Evolutionary conservation across 805 yeast genomes (phyloP).

Genomic region (Maudiozyma saulgeensis): DNA sequence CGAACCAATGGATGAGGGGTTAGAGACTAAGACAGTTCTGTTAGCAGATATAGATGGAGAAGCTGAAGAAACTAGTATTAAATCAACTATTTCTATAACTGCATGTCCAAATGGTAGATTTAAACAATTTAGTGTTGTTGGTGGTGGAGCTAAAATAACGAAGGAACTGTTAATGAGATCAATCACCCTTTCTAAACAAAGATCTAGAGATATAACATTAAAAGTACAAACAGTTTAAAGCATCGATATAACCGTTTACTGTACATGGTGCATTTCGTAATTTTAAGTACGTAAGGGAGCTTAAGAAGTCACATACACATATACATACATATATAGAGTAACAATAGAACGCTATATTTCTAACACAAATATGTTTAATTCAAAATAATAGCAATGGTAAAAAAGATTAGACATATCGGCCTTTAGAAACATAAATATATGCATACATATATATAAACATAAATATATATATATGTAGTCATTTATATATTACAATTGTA

Average conservation of each 20-base stretch:
- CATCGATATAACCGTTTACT: too few relatives aligned
- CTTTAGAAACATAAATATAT: not conserved
- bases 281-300: too few relatives aligned
- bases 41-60: constrained; percentile 78
- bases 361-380: not conserved
- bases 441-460: not conserved
- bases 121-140: constrained; percentile 39
- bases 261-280: too few relatives aligned
- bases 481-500: not conserved
- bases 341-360: too few relatives aligned
- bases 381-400: not conserved
- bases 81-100: constrained; percentile 41
- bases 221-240: not conserved
- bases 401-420: not conserved
- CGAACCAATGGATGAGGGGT: constrained; percentile 28
- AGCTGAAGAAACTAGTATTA: constrained; percentile 60
- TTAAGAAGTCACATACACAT: too few relatives aligned
- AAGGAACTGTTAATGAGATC: constrained; percentile 40
- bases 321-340: not conserved
- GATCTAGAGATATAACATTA: constrained; percentile 33
- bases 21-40: constrained; percentile 31
- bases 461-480: not conserved
- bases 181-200: constrained; percentile 36
- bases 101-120: constrained; percentile 25
- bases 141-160: constrained; percentile 40